Evolutionary conservation across 192 early-diverging fungal genomes (phyloP), one percentile per base, ranked within the genome.

Genomic region (Backusella parvicylindrica): DNA sequence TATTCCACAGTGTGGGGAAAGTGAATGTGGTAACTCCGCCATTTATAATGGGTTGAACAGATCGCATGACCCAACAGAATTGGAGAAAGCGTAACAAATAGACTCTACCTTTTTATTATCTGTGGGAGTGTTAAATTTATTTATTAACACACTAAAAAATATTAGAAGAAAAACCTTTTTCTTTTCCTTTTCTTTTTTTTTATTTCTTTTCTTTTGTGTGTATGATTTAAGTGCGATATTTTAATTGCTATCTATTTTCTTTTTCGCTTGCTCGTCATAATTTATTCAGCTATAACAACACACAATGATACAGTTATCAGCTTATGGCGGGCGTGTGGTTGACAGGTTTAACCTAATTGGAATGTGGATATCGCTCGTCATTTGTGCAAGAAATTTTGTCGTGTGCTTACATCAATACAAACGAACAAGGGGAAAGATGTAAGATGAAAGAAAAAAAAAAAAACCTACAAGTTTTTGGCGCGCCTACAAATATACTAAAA

Each of bases 261-360:
- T 56, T 13, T 56, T 60, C 13, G 0, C 11, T 60, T 60, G 53
- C 53, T 60, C 53, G 53, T 60, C 53, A 60, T 60, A 60, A n/a
- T 13, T 28, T n/a, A 60, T 60, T 60, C 53, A 28, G 53, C 53
- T 60, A 60, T 60, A 60, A 60, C 53, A 60, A 32, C 1, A 72
- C 6, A 71, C 15, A 11, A 81, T 81, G 80, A 64, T 64, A 12
- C 38, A 77, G 31, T 56, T 81, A 13, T 70, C 75, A 70, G 31
- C 60, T 6, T 81, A 81, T 71, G 71, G 75, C 30, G 75, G 50
- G 13, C 67, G 75, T 23, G 80, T 81, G 5, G 43, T 81, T 16
- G 75, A 81, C 64, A 36, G 76, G n/a, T 21, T 81, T 40, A 75
- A 76, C 28, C 77, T 81, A 72, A 77, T 81, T 35, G 71, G 72